phyloP scores from a whole-genome alignment of 371 early-diverging fungal species.

The Mucor sp. region DNA sequence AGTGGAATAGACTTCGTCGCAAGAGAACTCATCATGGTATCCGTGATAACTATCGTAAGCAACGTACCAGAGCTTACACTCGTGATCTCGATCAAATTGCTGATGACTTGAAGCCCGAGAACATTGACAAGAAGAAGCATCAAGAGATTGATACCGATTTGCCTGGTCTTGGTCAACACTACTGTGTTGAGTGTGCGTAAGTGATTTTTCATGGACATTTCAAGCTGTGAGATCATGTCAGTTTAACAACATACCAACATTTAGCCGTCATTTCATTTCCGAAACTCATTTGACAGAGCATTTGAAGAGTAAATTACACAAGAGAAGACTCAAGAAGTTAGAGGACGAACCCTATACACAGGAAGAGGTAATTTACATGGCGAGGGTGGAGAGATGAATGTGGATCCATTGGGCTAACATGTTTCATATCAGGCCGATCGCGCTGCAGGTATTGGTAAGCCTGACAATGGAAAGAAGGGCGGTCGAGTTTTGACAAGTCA shows the following conservation, averaged over 20 bases:
- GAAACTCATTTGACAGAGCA: slow-evolving; percentile 42
- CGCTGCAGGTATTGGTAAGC: slow-evolving; percentile 46
- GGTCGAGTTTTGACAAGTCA: slow-evolving; percentile 27
- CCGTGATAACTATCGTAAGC: slow-evolving; percentile 64
- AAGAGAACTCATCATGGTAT: slow-evolving; percentile 74
- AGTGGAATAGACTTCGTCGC: slow-evolving; percentile 57
- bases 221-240: not conserved
- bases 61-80: slow-evolving; percentile 67
- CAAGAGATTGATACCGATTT: slow-evolving; percentile 81
- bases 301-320: slow-evolving; percentile 50
- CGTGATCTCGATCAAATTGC: slow-evolving; percentile 93
- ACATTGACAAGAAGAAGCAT: slow-evolving; percentile 60
- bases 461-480: slow-evolving; percentile 52
- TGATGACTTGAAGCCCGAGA: slow-evolving; percentile 79
- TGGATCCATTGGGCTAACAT: not conserved
- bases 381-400: not conserved
- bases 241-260: not conserved
- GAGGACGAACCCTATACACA: slow-evolving; percentile 88
- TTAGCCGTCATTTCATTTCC: slow-evolving; percentile 53
- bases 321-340: slow-evolving; percentile 71
- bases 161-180: slow-evolving; percentile 88
- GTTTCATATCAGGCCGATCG: slow-evolving; percentile 42
- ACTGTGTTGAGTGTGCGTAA: slow-evolving; percentile 85
- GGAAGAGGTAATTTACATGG: slow-evolving; percentile 66
- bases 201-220: slow-evolving; percentile 16